Evolutionary conservation across 2,329 filamentous ascomycete species (phyloP).

Genomic region (Lecanoromycetidae sp.): DNA sequence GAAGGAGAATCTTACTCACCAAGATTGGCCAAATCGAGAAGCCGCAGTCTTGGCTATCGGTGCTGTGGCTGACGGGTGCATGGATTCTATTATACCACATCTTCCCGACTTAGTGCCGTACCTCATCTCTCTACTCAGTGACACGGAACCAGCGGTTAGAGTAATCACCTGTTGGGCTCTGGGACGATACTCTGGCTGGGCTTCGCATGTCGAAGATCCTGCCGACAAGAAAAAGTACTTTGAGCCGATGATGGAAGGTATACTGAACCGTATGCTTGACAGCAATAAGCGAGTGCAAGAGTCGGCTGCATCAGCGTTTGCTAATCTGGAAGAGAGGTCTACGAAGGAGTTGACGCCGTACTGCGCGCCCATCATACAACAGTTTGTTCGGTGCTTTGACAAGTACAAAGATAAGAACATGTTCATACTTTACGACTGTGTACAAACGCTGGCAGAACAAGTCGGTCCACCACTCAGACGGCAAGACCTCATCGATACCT

Average conservation of each 20-base stretch:
- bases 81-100: conserved; percentile 78
- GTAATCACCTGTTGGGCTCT: conserved; percentile 98
- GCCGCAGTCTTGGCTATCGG: conserved; percentile 88
- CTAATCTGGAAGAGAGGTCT: conserved; percentile 88
- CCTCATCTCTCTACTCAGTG: conserved; percentile 71
- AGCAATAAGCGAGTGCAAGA: conserved; percentile 97
- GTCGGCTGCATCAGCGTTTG: conserved; percentile 88
- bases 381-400: conserved; percentile 82
- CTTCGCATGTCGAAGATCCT: conserved; percentile 58
- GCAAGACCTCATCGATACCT: conserved; percentile 64
- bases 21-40: conserved; percentile 84
- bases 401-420: conserved; percentile 99
- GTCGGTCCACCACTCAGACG: conserved; percentile 71
- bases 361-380: conserved; percentile 76
- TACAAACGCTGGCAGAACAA: conserved; percentile 89
- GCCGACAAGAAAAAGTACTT: conserved; percentile 66
- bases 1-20: conserved; percentile 74
- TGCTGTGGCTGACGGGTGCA: conserved; percentile 88
- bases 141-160: conserved; percentile 77
- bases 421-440: conserved; percentile 96
- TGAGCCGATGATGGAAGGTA: conserved; percentile 93
- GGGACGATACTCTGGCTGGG: conserved; percentile 87
- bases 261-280: conserved; percentile 88
- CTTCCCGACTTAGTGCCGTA: conserved; percentile 84
- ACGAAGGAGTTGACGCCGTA: conserved; percentile 71